Evolutionary conservation across 2,329 filamentous ascomycete species (phyloP).

Genomic region (Talaromyces funiculosus): DNA sequence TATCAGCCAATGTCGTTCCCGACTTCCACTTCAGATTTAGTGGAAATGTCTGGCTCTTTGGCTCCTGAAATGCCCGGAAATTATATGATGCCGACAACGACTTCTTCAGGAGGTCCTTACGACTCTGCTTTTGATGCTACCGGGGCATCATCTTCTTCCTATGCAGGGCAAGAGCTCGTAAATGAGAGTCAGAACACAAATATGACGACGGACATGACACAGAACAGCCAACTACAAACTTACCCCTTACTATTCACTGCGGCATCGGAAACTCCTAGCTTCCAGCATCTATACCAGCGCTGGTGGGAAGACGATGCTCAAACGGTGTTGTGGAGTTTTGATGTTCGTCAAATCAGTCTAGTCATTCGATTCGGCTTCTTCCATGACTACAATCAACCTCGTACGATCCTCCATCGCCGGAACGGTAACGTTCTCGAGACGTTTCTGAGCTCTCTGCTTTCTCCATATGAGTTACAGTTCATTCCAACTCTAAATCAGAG

Average conservation of each 20-base stretch:
- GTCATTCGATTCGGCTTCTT: slow-evolving; percentile 36
- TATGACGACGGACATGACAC: background rate
- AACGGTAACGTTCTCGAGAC: slow-evolving; percentile 28
- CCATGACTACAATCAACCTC: slow-evolving; percentile 30
- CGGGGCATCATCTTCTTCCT: background rate
- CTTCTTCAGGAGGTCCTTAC: background rate
- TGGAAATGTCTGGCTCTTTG: slow-evolving; percentile 4
- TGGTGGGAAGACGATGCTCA: slow-evolving; percentile 40
- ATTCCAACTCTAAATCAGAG: slow-evolving; percentile 28
- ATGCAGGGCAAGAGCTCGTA: background rate
- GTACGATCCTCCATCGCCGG: slow-evolving; percentile 29
- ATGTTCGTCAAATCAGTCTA: slow-evolving; percentile 31
- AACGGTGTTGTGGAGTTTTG: slow-evolving; percentile 35
- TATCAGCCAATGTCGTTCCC: slow-evolving; percentile 3
- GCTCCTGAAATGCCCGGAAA: background rate
- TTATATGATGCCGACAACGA: background rate
- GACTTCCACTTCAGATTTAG: background rate
- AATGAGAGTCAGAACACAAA: background rate
- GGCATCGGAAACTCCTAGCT: slow-evolving; percentile 27
- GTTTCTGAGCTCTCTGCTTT: slow-evolving; percentile 27
- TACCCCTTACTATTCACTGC: slow-evolving; percentile 29
- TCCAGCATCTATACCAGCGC: slow-evolving; percentile 26
- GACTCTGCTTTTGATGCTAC: background rate
- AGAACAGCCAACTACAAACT: slow-evolving; percentile 13
- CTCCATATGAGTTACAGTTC: slow-evolving; percentile 23